phyloP scores from a whole-genome alignment of 345 rosid species.

The Turnera subulata region DNA sequence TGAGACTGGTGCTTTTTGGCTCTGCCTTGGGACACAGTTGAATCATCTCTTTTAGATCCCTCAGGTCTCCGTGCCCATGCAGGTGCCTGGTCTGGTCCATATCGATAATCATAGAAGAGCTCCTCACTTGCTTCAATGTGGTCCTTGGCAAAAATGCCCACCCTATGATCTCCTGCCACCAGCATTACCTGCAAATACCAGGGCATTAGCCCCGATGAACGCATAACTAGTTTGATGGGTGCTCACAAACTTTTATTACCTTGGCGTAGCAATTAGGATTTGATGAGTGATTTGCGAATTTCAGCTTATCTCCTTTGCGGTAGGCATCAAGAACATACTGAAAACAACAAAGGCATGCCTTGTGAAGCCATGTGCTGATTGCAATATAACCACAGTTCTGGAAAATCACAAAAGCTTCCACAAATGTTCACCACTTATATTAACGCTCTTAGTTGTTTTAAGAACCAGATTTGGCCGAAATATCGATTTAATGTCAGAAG shows the following conservation, averaged over 20 bases:
- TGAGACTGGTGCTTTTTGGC: slow-evolving; percentile 98
- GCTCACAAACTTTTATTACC: slow-evolving; percentile 34
- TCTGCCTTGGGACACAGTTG: slow-evolving; percentile 69
- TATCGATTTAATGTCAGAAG: not conserved
- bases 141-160: slow-evolving; percentile 93
- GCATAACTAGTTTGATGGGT: not conserved
- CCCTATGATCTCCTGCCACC: slow-evolving; percentile 98
- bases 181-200: slow-evolving; percentile 71
- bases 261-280: slow-evolving; percentile 97
- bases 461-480: too few species aligned
- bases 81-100: slow-evolving; percentile 98
- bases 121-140: slow-evolving; percentile 90
- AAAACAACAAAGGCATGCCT: slow-evolving; percentile 11
- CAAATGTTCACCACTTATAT: too few species aligned
- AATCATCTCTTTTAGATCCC: slow-evolving; percentile 77
- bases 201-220: slow-evolving; percentile 10
- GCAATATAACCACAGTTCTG: not conserved
- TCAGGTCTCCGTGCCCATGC: slow-evolving; percentile 96
- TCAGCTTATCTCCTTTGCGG: slow-evolving; percentile 97
- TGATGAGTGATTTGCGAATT: slow-evolving; percentile 92
- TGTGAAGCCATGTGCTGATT: not conserved
- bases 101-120: slow-evolving; percentile 90
- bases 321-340: slow-evolving; percentile 96
- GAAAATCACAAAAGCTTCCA: not conserved
- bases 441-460: too few species aligned